Evolutionary conservation across 2,329 filamentous ascomycete genomes (phyloP).

Genomic region (Diplodia scrobiculata): DNA sequence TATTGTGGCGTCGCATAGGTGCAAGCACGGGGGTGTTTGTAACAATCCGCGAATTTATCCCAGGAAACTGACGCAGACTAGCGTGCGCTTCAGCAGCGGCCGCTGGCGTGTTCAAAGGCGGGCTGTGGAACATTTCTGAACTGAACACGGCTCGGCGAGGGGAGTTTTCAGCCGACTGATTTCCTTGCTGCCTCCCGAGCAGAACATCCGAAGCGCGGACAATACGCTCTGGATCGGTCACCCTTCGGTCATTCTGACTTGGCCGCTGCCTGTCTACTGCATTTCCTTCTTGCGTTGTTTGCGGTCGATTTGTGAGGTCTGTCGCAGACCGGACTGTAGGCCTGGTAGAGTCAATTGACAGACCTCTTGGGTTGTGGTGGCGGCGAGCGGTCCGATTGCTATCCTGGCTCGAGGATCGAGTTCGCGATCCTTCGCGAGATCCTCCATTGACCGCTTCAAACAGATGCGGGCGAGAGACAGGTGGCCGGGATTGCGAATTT

Average conservation of each 20-base stretch:
- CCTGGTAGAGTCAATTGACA: conserved; percentile 36
- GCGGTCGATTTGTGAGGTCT: conserved; percentile 56
- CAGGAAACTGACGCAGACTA: conserved; percentile 17
- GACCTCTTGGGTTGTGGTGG: conserved; percentile 38
- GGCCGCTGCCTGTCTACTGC: conserved; percentile 38
- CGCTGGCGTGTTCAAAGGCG: conserved; percentile 11
- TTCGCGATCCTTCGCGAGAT: conserved; percentile 36
- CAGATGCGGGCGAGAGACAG: conserved; percentile 52
- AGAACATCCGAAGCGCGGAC: conserved; percentile 11
- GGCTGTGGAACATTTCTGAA: conserved; percentile 17
- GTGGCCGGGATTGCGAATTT: conserved; percentile 39
- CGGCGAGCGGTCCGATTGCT: conserved; percentile 46
- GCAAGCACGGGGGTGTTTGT: conserved; percentile 39
- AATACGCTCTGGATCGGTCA: conserved; percentile 44
- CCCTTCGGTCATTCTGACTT: conserved; percentile 51
- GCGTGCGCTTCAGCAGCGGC: conserved; percentile 14
- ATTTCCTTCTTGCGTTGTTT: conserved; percentile 34
- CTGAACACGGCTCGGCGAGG: conserved; percentile 37
- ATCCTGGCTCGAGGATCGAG: conserved; percentile 53
- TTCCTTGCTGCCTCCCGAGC: conserved; percentile 15
- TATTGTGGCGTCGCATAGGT: conserved; percentile 25
- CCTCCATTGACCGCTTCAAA: conserved; percentile 47
- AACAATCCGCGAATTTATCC: conserved; percentile 1
- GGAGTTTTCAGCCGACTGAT: conserved; percentile 37
- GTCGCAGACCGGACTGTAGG: conserved; percentile 65